Evolutionary conservation across 192 early-diverging fungal species (phyloP).

Genomic region (Chytriomyces hyalinus): DNA sequence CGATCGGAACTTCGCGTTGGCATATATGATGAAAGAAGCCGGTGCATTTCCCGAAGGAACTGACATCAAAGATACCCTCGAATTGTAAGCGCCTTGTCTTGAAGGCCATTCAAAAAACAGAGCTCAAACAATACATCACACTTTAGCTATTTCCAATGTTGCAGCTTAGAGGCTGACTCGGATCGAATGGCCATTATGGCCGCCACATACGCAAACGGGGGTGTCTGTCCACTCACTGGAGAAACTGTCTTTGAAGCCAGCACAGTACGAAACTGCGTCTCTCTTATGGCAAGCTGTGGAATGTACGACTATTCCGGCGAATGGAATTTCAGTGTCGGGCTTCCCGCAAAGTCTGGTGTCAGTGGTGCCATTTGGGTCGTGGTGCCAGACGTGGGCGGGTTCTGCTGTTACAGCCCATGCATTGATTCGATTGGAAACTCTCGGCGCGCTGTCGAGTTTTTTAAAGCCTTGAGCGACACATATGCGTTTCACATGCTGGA

Average conservation of each 20-base stretch:
- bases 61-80: conserved; percentile 31
- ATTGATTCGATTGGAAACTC: conserved; percentile 41
- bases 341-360: conserved; percentile 41
- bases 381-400: conserved; percentile 33
- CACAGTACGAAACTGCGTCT: conserved; percentile 35
- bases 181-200: conserved; percentile 32
- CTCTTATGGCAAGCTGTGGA: conserved; percentile 39
- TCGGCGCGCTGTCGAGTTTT: conserved; percentile 29
- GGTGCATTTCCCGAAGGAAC: conserved; percentile 33
- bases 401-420: conserved; percentile 30
- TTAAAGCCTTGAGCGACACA: conserved; percentile 26
- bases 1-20: conserved; percentile 31
- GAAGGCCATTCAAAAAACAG: too few relatives aligned
- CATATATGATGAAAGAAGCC: conserved; percentile 38
- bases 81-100: conserved; percentile 14
- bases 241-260: conserved; percentile 24
- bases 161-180: conserved; percentile 30
- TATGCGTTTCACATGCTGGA: conserved; percentile 38
- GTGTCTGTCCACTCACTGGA: conserved; percentile 34
- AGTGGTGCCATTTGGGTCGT: conserved; percentile 31
- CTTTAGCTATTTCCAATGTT: conserved; percentile 35
- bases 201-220: conserved; percentile 38
- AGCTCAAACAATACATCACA: neutral
- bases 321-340: conserved; percentile 36
- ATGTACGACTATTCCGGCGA: conserved; percentile 40